phyloP scores from a whole-genome alignment of 805 yeast species.

The Tetrapisispora nanseiensis region DNA sequence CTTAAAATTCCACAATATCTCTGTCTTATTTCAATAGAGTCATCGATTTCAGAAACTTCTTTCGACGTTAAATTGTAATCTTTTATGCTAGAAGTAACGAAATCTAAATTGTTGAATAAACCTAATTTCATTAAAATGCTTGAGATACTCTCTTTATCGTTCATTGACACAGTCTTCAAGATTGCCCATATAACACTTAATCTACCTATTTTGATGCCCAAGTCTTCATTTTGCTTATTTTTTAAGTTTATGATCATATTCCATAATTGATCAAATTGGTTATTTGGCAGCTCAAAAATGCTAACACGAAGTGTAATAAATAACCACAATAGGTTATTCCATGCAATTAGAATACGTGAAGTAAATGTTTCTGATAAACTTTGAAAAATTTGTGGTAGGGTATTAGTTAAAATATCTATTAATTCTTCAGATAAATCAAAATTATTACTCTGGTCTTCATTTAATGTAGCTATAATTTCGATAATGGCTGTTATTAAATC shows the following conservation, averaged over 20 bases:
- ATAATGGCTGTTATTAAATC: conserved; percentile 70
- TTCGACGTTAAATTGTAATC: conserved; percentile 8
- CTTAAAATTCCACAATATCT: conserved; percentile 43
- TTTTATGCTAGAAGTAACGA: conserved; percentile 17
- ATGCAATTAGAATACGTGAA: conserved; percentile 49
- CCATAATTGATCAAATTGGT: conserved; percentile 13
- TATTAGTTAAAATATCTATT: conserved; percentile 10
- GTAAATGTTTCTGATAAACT: conserved; percentile 40
- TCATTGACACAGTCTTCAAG: conserved; percentile 16
- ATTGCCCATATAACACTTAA: conserved; percentile 40
- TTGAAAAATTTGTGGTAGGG: conserved; percentile 31
- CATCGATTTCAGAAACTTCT: conserved; percentile 2
- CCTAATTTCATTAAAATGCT: conserved; percentile 9
- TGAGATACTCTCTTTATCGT: conserved; percentile 4
- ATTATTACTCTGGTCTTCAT: conserved; percentile 12
- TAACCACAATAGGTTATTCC: conserved; percentile 64
- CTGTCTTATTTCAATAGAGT: conserved; percentile 31
- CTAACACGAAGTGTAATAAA: conserved; percentile 19
- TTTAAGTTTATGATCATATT: conserved; percentile 6
- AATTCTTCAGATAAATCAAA: conserved; percentile 9
- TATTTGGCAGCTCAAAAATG: conserved; percentile 14
- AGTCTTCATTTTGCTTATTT: conserved; percentile 12
- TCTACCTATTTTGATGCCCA: conserved; percentile 28
- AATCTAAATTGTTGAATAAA: conserved; percentile 20
- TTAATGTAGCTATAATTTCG: conserved; percentile 40